A percentile compares a stretch with the other conserved stretches of the same genome.
Conservation (phyloP, 345 rosid genomes). For the Psidium guajava region DNA sequence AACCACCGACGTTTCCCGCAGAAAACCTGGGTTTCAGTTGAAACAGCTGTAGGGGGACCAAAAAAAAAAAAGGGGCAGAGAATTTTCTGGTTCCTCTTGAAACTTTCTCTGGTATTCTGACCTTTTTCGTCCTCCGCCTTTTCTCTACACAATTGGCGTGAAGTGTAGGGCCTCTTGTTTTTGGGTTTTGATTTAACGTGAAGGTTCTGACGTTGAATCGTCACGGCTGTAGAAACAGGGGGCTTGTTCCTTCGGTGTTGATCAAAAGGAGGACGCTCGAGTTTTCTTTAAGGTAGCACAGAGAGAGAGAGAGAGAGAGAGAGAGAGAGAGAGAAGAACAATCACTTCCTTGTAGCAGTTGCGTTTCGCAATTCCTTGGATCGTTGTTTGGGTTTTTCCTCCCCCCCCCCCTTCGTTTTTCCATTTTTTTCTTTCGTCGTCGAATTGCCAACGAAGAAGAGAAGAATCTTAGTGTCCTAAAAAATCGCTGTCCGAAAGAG, state of each 20-base stretch:
- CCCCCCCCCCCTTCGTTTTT: not conserved
- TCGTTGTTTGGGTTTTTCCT: not conserved
- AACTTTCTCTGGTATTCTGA: not conserved
- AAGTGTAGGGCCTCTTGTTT: not conserved
- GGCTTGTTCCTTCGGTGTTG: not conserved
- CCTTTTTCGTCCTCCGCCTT: not conserved
- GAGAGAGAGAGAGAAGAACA: not conserved
- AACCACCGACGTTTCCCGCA: not conserved
- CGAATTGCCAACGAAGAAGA: not conserved
- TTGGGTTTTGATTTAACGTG: conserved; percentile 8
- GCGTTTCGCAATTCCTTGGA: not conserved
- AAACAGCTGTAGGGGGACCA: not conserved
- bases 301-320: no score
- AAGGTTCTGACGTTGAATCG: conserved; percentile 16
- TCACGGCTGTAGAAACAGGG: not conserved
- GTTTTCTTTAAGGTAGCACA: conserved; percentile 42
- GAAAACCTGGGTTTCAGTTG: not conserved
- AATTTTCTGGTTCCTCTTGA: not conserved
- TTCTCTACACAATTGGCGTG: not conserved
- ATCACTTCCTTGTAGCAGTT: not conserved
- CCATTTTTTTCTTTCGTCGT: not conserved
- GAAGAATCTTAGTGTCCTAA: conserved; percentile 16
- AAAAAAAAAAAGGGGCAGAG: not conserved
- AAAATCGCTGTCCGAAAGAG: conserved; percentile 52
- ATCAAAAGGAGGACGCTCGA: conserved; percentile 15